Conservation (phyloP, 2,329 filamentous ascomycete species). For the Neonectria magnoliae region DNA sequence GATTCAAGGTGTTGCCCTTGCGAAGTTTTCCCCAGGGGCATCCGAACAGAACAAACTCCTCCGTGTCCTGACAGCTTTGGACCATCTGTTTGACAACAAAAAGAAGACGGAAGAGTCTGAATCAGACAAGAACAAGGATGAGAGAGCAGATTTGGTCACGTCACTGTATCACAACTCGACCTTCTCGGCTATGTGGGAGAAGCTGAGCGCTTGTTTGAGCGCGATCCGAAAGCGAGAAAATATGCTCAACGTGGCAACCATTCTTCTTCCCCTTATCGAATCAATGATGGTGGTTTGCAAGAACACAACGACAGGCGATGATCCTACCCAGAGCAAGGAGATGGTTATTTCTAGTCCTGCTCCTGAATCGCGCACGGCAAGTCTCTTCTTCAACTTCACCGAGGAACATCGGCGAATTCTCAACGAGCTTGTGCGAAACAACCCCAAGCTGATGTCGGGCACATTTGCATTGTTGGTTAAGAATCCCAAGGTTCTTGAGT, state of each 20-base stretch:
- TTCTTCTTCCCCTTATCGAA: conserved; percentile 92
- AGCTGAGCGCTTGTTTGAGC: conserved; percentile 86
- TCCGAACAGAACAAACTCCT: conserved; percentile 97
- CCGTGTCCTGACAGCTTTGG: conserved; percentile 89
- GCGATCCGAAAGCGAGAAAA: conserved; percentile 92
- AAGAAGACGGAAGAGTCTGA: conserved; percentile 63
- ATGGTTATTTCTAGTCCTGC: conserved; percentile 76
- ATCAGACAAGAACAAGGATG: conserved; percentile 62
- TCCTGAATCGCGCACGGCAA: conserved; percentile 86
- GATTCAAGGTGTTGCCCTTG: conserved; percentile 91
- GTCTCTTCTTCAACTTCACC: conserved; percentile 95
- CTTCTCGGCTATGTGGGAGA: conserved; percentile 91
- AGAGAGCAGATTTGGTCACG: conserved; percentile 86
- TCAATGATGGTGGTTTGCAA: conserved; percentile 99
- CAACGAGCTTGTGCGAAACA: conserved; percentile 96
- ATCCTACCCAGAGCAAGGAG: conserved; percentile 69
- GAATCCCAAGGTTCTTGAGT: conserved; percentile 98
- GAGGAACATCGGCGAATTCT: conserved; percentile 97
- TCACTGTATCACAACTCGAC: conserved; percentile 91
- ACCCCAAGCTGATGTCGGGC: conserved; percentile 97
- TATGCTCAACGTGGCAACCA: conserved; percentile 97
- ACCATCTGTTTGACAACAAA: conserved; percentile 93
- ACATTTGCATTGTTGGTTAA: conserved; percentile 96
- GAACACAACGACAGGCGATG: conserved; percentile 85
- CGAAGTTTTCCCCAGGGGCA: conserved; percentile 94